Conservation (phyloP, 1,284 basidiomycete genomes). For the Naganishia cerealis region DNA sequence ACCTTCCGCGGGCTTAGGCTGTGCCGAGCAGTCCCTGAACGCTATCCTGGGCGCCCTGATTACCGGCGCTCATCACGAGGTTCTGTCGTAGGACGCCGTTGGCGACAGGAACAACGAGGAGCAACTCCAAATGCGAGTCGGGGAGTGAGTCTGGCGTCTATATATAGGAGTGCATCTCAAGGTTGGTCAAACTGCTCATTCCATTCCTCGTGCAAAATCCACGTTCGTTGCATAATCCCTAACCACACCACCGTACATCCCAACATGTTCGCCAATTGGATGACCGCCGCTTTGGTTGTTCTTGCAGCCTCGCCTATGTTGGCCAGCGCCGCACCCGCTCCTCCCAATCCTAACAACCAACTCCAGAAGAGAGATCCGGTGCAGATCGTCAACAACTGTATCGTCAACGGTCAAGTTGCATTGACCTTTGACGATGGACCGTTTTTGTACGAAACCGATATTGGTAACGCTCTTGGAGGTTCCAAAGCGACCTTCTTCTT, state of each 20-base stretch:
- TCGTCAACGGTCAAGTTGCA: constrained; percentile 43
- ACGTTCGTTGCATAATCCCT: background rate
- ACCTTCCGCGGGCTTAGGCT: too few species aligned
- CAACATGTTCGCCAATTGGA: constrained; percentile 15
- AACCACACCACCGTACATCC: background rate
- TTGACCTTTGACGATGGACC: constrained; percentile 63
- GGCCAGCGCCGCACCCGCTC: constrained; percentile 10
- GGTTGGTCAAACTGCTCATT: background rate
- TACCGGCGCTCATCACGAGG: too few species aligned
- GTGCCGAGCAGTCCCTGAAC: too few species aligned
- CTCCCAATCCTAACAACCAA: background rate
- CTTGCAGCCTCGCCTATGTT: constrained; percentile 15
- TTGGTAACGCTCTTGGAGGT: constrained; percentile 54
- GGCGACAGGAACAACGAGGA: background rate
- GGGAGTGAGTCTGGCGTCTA: background rate
- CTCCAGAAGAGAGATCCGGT: constrained; percentile 11
- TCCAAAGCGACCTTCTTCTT: constrained; percentile 63
- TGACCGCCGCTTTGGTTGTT: constrained; percentile 1
- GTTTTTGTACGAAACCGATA: constrained; percentile 55
- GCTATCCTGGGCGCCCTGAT: too few species aligned
- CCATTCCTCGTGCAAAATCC: background rate
- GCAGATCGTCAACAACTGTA: constrained; percentile 1
- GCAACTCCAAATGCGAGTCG: background rate
- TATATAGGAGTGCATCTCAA: background rate
- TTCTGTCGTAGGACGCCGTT: too few species aligned